A percentile compares a stretch with the other conserved stretches of the same genome.
Evolutionary conservation across 352 stramenopile species (phyloP).

Genomic region (Globisporangium recalcitrans): DNA sequence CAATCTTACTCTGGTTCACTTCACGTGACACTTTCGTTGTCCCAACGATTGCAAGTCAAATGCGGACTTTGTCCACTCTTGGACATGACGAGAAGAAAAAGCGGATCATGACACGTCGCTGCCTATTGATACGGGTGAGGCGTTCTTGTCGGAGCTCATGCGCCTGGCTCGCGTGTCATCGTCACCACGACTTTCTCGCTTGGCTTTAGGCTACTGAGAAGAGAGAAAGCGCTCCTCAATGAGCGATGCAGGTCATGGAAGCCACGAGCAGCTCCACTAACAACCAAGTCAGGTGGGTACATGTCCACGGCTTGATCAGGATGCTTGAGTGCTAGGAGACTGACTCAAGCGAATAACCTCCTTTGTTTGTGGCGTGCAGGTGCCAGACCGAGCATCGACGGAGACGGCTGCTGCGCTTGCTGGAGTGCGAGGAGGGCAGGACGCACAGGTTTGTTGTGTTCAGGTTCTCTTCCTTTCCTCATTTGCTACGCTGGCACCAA

Average conservation of each 20-base stretch:
- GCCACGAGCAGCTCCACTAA: not conserved
- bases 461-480: too few species aligned
- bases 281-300: not conserved
- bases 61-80: too few species aligned
- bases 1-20: not conserved
- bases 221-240: not conserved
- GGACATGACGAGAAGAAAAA: not conserved
- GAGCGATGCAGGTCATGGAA: conserved; percentile 1
- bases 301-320: not conserved
- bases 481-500: too few species aligned
- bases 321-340: too few species aligned
- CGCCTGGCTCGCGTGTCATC: not conserved
- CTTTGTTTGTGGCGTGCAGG: not conserved
- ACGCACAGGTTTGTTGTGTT: conserved; percentile 20
- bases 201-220: not conserved
- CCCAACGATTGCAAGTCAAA: too few species aligned
- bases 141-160: not conserved
- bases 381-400: conserved; percentile 19
- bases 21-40: too few species aligned
- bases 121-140: not conserved
- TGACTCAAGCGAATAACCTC: too few species aligned
- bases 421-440: conserved; percentile 23
- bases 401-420: conserved; percentile 21
- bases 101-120: not conserved
- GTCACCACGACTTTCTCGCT: not conserved